A percentile compares a stretch with the other conserved stretches of the same genome.
Conservation (phyloP, 23 red algal genomes). For the Gracilariopsis chorda region DNA sequence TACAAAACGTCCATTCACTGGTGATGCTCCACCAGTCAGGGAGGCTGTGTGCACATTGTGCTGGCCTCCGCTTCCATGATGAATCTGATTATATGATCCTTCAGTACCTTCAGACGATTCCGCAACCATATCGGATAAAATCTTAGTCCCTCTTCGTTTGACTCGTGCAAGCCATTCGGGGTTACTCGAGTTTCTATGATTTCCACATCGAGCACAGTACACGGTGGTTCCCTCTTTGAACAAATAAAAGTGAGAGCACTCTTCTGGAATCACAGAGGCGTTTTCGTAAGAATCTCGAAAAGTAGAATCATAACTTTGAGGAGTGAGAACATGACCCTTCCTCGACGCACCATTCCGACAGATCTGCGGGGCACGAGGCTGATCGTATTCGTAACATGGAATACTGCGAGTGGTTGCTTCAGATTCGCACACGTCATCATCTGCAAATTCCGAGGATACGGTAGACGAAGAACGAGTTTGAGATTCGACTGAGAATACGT, state of each 20-base stretch:
- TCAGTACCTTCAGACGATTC: too few species aligned
- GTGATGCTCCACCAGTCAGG: too few species aligned
- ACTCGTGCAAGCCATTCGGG: conserved; percentile 86
- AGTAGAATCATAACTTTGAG: background rate
- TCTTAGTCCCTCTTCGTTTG: conserved; percentile 60
- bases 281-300: background rate
- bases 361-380: background rate
- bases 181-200: conserved; percentile 67
- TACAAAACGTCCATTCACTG: too few species aligned
- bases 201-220: conserved; percentile 74
- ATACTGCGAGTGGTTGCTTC: background rate
- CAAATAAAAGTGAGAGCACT: conserved; percentile 87
- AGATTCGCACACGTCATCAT: background rate
- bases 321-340: background rate
- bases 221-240: conserved; percentile 74
- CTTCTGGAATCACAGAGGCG: background rate
- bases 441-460: background rate
- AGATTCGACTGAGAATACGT: background rate
- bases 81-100: too few species aligned
- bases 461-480: background rate
- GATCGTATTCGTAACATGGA: background rate
- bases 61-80: too few species aligned
- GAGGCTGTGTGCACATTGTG: too few species aligned
- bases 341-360: background rate
- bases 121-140: background rate